Base-by-base conservation (phyloP, 768 basidiomycete genomes). In the Xerocomus brunneocitrinus region DNA sequence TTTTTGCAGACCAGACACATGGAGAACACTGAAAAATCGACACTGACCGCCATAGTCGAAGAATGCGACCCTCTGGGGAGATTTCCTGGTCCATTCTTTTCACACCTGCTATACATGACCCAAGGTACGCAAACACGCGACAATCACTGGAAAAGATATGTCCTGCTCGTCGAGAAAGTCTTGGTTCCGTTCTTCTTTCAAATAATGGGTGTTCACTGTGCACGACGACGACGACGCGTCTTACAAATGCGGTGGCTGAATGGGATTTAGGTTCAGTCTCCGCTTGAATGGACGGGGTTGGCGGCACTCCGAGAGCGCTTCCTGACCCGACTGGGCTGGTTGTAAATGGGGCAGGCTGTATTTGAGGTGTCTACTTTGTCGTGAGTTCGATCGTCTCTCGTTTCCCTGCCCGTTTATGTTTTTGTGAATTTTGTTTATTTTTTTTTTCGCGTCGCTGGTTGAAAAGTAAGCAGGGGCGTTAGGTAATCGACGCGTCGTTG, bases 401-500 rank as follows among this genome's bases (percentile, higher is more conserved):
- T 32, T 40, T 38, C 10, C 14, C 7, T 4, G 27, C 22, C 30
- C 38, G 40, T 24, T 49, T 14, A 3, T 19, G 45, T 43, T 53
- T 56, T 44, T 54, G 9, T 32, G 31, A 50, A 7, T 24, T 57
- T 34, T 16, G 13, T 36, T 13, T 4, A 1, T 8, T 42, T 54
- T 57, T 56, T 52, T 27, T 55, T 50, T 28, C 25, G 19, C 8
- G 62, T 67, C 65, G 65, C 62, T 49, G 43, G 52, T 65, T 67
- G 63, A 66, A 66, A 66, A 58, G 25, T 7, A 32, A n/a, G 22
- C 40, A 36, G 28, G 16, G 35, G 47, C 41, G 55, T 67, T 67
- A 67, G 60, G 62, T 67, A 68, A 67, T 62, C 66, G 64, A 68
- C 66, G 66, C 66, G 66, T 68, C 55, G 64, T 54, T 59, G 47